phyloP scores from a whole-genome alignment of 2,329 filamentous ascomycete species.

The Zalaria obscura region DNA sequence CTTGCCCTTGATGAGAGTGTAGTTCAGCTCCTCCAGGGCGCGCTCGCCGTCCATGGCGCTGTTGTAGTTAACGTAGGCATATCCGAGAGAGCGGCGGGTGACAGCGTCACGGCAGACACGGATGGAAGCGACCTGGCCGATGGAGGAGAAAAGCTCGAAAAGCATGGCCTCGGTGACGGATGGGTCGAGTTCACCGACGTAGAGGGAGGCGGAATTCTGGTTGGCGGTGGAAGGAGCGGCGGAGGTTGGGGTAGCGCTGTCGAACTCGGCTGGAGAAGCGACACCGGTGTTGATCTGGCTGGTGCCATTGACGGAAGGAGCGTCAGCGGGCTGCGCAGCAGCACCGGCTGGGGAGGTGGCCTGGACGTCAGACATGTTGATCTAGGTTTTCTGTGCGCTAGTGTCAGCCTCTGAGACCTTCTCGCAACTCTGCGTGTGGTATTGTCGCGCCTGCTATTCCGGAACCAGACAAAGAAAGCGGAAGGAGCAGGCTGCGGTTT shows the following conservation, averaged over 20 bases:
- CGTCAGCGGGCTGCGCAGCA: constrained; percentile 49
- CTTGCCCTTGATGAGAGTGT: constrained; percentile 96
- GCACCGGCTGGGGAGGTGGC: constrained; percentile 45
- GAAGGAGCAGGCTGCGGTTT: not conserved
- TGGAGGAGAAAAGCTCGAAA: constrained; percentile 99
- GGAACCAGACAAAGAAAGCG: constrained; percentile 4
- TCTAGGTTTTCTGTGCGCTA: constrained; percentile 8
- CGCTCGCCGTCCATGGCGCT: constrained; percentile 92
- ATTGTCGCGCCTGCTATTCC: not conserved
- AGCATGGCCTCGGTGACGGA: constrained; percentile 99
- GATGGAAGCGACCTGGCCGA: constrained; percentile 96
- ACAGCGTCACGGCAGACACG: constrained; percentile 99
- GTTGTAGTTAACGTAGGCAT: constrained; percentile 99
- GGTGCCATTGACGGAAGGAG: constrained; percentile 38
- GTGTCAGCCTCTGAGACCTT: no score
- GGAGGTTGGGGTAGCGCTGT: constrained; percentile 58
- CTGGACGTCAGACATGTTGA: constrained; percentile 27
- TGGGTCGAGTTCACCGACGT: constrained; percentile 95
- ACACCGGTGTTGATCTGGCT: constrained; percentile 59
- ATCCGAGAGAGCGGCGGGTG: constrained; percentile 94
- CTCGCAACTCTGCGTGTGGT: not conserved
- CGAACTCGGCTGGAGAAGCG: constrained; percentile 46
- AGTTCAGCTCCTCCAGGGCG: constrained; percentile 97
- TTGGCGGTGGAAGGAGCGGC: constrained; percentile 47
- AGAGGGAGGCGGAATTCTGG: constrained; percentile 92